Conservation (phyloP, 2,329 filamentous ascomycete species). For the Ophiostoma himal-ulmi region DNA sequence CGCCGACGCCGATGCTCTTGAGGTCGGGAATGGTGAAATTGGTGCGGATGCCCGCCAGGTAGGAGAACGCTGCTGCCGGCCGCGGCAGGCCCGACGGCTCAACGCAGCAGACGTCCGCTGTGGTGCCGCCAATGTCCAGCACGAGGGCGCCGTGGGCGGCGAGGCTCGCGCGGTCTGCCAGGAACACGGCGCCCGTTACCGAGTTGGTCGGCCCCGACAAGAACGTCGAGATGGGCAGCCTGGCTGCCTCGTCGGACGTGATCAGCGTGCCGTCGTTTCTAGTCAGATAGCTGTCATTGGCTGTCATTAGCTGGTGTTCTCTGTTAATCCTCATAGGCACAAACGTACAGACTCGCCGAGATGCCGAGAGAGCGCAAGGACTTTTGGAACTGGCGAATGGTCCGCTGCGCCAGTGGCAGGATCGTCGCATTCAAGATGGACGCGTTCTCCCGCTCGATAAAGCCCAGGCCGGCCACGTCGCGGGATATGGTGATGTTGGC, state of each 20-base stretch:
- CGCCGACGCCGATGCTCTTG: background rate
- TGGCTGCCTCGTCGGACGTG: background rate
- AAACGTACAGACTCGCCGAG: background rate
- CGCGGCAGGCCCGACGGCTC: slow-evolving; percentile 2
- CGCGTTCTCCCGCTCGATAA: background rate
- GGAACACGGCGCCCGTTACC: background rate
- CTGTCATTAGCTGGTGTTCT: too few species aligned
- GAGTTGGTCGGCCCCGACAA: background rate
- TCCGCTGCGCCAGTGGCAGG: background rate
- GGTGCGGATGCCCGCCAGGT: background rate
- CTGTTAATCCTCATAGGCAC: too few species aligned
- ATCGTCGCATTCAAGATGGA: background rate
- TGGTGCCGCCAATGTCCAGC: background rate
- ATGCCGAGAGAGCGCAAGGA: background rate
- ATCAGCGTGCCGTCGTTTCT: background rate
- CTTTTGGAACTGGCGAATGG: background rate
- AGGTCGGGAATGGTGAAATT: background rate
- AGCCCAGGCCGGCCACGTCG: background rate
- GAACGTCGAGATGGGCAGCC: background rate
- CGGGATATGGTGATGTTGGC: background rate
- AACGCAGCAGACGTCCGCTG: background rate
- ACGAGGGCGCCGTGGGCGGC: background rate
- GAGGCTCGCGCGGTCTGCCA: background rate
- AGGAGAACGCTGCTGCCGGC: background rate
- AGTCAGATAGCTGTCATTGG: background rate